Evolutionary conservation across 495 filamentous ascomycete species (phyloP), one percentile per base, ranked within the genome.

Genomic region (Cetradonia linearis): DNA sequence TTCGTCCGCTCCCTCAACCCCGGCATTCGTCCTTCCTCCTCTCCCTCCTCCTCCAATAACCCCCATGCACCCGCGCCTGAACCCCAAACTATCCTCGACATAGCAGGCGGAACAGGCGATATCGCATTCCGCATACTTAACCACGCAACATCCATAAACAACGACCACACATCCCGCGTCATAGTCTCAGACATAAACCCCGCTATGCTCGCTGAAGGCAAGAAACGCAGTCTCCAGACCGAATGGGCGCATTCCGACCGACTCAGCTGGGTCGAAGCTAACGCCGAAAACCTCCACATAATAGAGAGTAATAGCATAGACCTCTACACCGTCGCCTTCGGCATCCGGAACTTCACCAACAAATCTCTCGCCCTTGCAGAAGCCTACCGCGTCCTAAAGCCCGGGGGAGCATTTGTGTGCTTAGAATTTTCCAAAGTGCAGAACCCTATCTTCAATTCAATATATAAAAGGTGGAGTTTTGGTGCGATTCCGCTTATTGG

Each of bases 391-490:
- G 90, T 98, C 10, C 79, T 98, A 8, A 92, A 90, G 72, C 93
- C 93, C 2, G 93, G 93, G 40, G 93, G 93, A 64, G 86, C 97
- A 0, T 97, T 98, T 73, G 92, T 93, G 5, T 97, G 93, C 70
- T 82, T 98, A 67, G 93, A 98, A 77, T 98, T 98, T 72, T 86
- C 83, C 67, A 90, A 89, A 70, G 87, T 93, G 37, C 78, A 79
- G 55, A 87, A 84, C 66, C 64, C 74, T 16, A 42, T 94, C 16
- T 80, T 96, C 67, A 85, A 96, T 74, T 82, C 80, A n/a, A 70
- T 92, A 3, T 98, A 98, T 74, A 94, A 95, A 78, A 76, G 88
- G 58, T 98, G 95, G 88, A 95, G 89, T 64, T 98, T 97, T 73
- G 78, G 83, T 54, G 89, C 89, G 18, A 98, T 98, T 63, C 93